Evolutionary conservation across 352 stramenopile genomes (phyloP).

Genomic region (Phytophthora niederhauseri): DNA sequence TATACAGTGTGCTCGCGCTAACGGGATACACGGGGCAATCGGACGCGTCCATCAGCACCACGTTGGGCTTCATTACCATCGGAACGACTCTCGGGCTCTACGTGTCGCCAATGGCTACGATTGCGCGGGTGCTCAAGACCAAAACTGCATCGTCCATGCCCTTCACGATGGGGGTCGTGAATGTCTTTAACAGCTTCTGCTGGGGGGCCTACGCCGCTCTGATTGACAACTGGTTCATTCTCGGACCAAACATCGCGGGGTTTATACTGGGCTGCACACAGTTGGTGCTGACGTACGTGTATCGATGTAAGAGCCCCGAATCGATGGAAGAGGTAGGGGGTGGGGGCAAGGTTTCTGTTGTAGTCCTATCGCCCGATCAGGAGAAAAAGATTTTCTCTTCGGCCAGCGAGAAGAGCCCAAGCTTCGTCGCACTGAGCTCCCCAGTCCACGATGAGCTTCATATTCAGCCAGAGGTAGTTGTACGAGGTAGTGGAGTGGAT

Average conservation of each 20-base stretch:
- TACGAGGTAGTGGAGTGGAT: background rate
- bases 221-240: conserved; percentile 30
- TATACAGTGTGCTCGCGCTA: conserved; percentile 51
- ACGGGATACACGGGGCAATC: conserved; percentile 31
- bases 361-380: conserved; percentile 16
- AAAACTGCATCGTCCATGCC: conserved; percentile 31
- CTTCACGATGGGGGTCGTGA: conserved; percentile 29
- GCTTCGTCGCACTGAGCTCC: conserved; percentile 22
- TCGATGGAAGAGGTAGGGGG: background rate
- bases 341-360: background rate
- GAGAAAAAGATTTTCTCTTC: conserved; percentile 1
- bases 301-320: background rate
- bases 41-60: conserved; percentile 7
- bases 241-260: conserved; percentile 37
- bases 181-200: conserved; percentile 18
- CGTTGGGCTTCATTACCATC: conserved; percentile 36
- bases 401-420: conserved; percentile 11
- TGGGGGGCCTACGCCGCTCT: conserved; percentile 11
- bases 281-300: conserved; percentile 27
- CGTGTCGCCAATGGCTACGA: conserved; percentile 47
- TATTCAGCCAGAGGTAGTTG: conserved; percentile 1
- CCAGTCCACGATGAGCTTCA: conserved; percentile 1
- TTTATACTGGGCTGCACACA: conserved; percentile 36
- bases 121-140: conserved; percentile 31
- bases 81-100: conserved; percentile 45